Evolutionary conservation across 495 filamentous ascomycete species (phyloP).

Genomic region (Penicillium flavigenum): DNA sequence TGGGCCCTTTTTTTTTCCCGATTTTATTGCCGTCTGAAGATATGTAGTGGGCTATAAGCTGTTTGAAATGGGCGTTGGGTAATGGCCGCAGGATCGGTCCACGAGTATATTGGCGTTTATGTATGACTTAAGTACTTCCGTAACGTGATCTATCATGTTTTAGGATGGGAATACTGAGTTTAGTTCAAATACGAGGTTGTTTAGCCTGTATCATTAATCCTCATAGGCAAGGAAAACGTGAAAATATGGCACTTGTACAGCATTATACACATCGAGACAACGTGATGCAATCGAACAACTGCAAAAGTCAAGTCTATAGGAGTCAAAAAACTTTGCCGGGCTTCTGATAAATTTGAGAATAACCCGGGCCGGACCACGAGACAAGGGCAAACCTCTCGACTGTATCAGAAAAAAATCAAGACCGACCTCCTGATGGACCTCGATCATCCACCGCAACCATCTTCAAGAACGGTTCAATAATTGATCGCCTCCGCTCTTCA

Average conservation of each 20-base stretch:
- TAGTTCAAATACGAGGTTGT: not conserved
- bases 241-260: slow-evolving; percentile 2
- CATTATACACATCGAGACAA: slow-evolving; percentile 4
- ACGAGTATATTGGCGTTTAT: not conserved
- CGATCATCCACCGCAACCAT: slow-evolving; percentile 42
- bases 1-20: not conserved
- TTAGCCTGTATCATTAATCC: not conserved
- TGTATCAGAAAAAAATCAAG: slow-evolving; percentile 7
- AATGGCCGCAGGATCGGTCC: not conserved
- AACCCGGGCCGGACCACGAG: too few relatives aligned
- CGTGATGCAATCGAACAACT: not conserved
- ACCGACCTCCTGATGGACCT: slow-evolving; percentile 39
- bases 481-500: slow-evolving; percentile 41
- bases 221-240: not conserved
- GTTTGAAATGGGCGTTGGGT: not conserved
- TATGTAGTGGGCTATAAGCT: not conserved
- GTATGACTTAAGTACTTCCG: not conserved
- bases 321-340: not conserved
- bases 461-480: slow-evolving; percentile 49
- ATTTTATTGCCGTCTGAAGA: not conserved
- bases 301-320: not conserved
- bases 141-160: not conserved
- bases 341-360: not conserved
- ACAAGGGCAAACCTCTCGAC: not conserved
- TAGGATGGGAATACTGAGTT: not conserved